Evolutionary conservation across 345 rosid genomes (phyloP).

Genomic region (Combretum micranthum): DNA sequence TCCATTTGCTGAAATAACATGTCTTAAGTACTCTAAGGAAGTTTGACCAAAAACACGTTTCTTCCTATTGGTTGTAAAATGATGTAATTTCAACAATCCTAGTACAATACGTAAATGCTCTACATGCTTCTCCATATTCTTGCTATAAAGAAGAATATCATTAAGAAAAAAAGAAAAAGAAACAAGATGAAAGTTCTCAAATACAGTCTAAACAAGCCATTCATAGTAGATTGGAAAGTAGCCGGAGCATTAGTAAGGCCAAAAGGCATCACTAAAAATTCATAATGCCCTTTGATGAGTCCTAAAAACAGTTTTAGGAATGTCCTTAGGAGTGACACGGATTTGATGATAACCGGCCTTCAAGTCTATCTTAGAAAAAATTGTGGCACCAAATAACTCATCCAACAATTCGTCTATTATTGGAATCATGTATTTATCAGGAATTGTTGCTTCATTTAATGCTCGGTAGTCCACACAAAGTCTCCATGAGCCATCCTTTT

Average conservation of each 20-base stretch:
- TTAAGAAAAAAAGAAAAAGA: too few species aligned
- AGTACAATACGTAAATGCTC: too few species aligned
- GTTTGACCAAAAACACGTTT: too few species aligned
- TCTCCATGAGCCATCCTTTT: not conserved
- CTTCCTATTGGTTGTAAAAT: too few species aligned
- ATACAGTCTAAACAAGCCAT: not conserved
- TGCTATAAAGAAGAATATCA: too few species aligned
- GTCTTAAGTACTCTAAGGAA: too few species aligned
- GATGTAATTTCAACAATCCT: too few species aligned
- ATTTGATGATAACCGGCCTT: not conserved
- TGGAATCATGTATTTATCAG: not conserved
- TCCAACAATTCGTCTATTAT: slow-evolving; percentile 1
- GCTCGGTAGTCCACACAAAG: not conserved
- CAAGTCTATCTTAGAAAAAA: not conserved
- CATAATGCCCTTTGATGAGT: slow-evolving; percentile 3
- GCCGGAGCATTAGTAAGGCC: not conserved
- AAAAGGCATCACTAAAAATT: not conserved
- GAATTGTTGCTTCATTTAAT: not conserved
- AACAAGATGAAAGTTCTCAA: not conserved
- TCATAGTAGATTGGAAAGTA: not conserved
- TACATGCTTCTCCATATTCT: too few species aligned
- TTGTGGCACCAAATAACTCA: not conserved
- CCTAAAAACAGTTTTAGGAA: not conserved
- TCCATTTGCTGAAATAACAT: too few species aligned
- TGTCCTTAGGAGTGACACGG: not conserved